These are phyloP conservation scores for Colletotrichum melonis DNA, from an alignment of 2,329 filamentous ascomycete genomes.

Conservation along the genomic window DNA sequence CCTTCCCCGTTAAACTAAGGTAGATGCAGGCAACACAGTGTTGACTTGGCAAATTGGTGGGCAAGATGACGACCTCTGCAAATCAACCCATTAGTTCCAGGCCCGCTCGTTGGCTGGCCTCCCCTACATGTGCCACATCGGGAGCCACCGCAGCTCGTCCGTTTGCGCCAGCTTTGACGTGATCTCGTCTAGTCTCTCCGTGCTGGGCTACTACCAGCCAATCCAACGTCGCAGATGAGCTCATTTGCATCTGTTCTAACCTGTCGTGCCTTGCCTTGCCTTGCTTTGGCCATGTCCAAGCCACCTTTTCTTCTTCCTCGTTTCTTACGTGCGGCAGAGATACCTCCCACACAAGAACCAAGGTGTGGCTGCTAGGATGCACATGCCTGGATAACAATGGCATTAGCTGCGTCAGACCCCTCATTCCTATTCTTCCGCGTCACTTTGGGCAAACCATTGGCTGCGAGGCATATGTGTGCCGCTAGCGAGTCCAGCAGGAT, in stretches of 20 bases:
- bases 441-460: background rate
- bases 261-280: slow-evolving; percentile 18
- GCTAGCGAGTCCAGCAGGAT: background rate
- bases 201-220: background rate
- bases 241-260: background rate
- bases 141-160: slow-evolving; percentile 8
- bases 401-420: background rate
- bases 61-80: slow-evolving; percentile 20
- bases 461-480: background rate
- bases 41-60: slow-evolving; percentile 25
- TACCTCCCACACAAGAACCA: background rate
- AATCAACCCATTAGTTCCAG: slow-evolving; percentile 5
- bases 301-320: background rate
- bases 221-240: background rate
- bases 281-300: slow-evolving; percentile 12
- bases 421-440: background rate
- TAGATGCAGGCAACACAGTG: slow-evolving; percentile 5
- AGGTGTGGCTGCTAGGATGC: slow-evolving; percentile 7
- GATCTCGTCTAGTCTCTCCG: background rate
- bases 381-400: background rate
- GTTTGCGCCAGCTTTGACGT: slow-evolving; percentile 29
- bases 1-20: background rate
- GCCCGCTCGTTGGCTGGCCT: slow-evolving; percentile 10
- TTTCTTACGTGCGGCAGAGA: background rate
- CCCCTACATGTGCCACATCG: slow-evolving; percentile 7